Evolutionary conservation across 208 protist genomes (phyloP), one percentile per base, ranked within the genome.

Genomic region (Porcisia hertigi): DNA sequence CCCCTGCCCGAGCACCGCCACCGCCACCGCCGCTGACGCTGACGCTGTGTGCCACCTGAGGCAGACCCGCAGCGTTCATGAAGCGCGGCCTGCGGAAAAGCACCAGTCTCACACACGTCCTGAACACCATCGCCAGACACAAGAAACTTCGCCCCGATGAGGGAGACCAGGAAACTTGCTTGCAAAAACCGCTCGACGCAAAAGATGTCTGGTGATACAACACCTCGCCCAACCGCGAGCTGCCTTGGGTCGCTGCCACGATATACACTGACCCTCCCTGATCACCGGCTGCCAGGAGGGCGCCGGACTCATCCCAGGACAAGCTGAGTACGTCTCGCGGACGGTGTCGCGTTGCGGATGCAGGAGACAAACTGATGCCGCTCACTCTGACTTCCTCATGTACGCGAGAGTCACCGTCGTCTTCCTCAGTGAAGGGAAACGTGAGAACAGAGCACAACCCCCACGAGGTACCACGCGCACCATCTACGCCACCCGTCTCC

Each of bases 101-200:
- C 4, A 90, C 60, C 16, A 97, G 55, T 0, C 73, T 79, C 34
- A 97, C 81, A 36, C 76, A 73, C 34, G 85, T 76, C 20, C 80
- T 57, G 58, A 83, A 83, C 4, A 93, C 89, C 45, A 87, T 85
- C 30, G 91, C 89, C 23, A 97, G 85, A 12, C 88, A 83, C 67
- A 92, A 74, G 69, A 94, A 97, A 79, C 91, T 97, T 41, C 89
- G 85, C 18, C 93, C 93, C 6, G 91, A 86, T 3, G 82, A 86
- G 18, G 93, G 93, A 3, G 93, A 69, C 91, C 93, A 97, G 23
- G 83, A 73, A 8, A 97, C 86, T 52, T 94, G 91, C 41, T 64
- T 83, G 63, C 84, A 84, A n/a, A 69, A 49, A 62, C 39, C 78
- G 39, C 62, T 49, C 43, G 18, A 67, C 34, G 49, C 64, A 20